A percentile compares a stretch with the other conserved stretches of the same genome.
Conservation (phyloP, 2,329 filamentous ascomycete genomes). For the Penicillium hesseltinei region DNA sequence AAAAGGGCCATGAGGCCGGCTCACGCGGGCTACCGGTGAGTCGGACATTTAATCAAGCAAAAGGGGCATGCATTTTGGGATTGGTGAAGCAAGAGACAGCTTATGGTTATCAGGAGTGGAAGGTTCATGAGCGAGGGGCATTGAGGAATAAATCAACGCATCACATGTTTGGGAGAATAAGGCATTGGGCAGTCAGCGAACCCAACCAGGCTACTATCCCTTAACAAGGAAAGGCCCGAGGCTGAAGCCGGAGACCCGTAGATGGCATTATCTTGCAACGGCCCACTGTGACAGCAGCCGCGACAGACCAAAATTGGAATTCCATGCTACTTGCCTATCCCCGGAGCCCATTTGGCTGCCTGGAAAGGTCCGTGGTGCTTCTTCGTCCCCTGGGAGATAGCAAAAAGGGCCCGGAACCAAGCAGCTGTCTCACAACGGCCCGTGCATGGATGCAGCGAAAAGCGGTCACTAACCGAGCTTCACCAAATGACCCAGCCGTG, state of each 20-base stretch:
- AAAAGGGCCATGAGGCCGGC: slow-evolving; percentile 19
- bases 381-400: slow-evolving; percentile 1
- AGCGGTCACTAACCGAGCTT: slow-evolving; percentile 7
- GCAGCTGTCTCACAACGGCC: slow-evolving; percentile 20
- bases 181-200: slow-evolving; percentile 6
- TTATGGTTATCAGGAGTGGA: neutral
- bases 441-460: slow-evolving; percentile 11
- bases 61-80: slow-evolving; percentile 1
- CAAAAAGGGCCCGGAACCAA: slow-evolving; percentile 12
- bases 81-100: neutral
- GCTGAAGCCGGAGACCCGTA: slow-evolving; percentile 1
- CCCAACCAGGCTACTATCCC: neutral
- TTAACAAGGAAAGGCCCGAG: neutral
- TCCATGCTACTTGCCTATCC: neutral
- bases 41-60: slow-evolving; percentile 6
- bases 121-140: neutral
- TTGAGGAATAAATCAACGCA: neutral
- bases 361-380: neutral
- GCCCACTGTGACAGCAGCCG: neutral
- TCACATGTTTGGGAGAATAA: slow-evolving; percentile 10
- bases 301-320: neutral
- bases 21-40: slow-evolving; percentile 7
- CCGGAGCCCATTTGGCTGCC: neutral
- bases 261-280: neutral
- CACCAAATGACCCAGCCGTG: slow-evolving; percentile 3